Conservation (phyloP, 2,329 filamentous ascomycete genomes). For the Emericellopsis atlantica region DNA sequence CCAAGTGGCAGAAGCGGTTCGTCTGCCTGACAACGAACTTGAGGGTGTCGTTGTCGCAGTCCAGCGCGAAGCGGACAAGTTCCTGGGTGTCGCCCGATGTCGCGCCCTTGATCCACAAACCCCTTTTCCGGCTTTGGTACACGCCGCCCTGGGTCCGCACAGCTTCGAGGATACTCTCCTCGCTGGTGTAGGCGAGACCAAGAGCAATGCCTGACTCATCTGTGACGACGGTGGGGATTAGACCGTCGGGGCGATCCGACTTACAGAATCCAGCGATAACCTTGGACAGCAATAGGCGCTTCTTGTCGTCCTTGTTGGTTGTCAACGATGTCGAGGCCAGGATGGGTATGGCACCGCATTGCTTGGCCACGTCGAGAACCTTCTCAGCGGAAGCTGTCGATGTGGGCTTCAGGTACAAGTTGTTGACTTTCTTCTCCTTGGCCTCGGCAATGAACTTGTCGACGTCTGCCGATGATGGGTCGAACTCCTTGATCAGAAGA, state of each 20-base stretch:
- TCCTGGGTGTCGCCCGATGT: constrained; percentile 91
- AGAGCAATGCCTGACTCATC: constrained; percentile 77
- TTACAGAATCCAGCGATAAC: constrained; percentile 64
- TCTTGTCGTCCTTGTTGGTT: constrained; percentile 47
- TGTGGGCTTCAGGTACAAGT: constrained; percentile 37
- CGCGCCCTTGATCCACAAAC: constrained; percentile 92
- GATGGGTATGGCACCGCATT: constrained; percentile 54
- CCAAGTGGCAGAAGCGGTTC: constrained; percentile 87
- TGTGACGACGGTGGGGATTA: constrained; percentile 82
- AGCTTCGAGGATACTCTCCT: constrained; percentile 80
- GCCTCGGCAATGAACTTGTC: constrained; percentile 29
- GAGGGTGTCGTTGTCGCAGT: constrained; percentile 89
- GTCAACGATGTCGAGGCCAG: constrained; percentile 61
- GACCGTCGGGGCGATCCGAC: constrained; percentile 70
- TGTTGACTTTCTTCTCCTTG: constrained; percentile 30
- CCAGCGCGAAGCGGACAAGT: constrained; percentile 69
- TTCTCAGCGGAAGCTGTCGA: constrained; percentile 30
- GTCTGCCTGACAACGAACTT: constrained; percentile 84
- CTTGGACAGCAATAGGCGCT: constrained; percentile 46
- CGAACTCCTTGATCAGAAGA: constrained; percentile 39
- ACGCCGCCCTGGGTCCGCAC: constrained; percentile 68
- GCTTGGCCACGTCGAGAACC: constrained; percentile 33
- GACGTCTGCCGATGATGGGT: constrained; percentile 26
- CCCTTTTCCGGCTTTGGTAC: constrained; percentile 91
- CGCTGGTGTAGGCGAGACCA: constrained; percentile 88